Base-by-base conservation (phyloP, 192 early-diverging fungal species). In the Coemansia sp. region DNA sequence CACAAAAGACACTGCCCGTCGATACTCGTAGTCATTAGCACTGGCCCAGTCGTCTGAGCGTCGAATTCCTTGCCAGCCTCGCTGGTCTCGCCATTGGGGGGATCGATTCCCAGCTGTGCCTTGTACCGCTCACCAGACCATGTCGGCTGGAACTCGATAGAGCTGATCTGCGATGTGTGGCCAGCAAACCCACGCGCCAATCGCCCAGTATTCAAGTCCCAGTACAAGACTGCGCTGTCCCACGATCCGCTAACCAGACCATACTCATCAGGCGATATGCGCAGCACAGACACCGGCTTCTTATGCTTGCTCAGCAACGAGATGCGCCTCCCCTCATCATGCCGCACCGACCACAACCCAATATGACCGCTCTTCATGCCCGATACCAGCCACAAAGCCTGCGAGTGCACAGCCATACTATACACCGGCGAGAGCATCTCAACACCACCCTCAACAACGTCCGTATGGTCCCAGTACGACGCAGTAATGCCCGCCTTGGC, bases 321-420 rank as follows among this genome's bases (percentile, higher is more conserved):
- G 46, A 95, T 90, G 42, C 93, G 91, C 31, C 86, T 86, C 5
- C 97, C 98, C 83, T 99, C 98, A 65, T 99, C 95, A 68, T 98
- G 94, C 39, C 97, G 85, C 3, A 96, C 89, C 1, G 90, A 89
- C 85, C 88, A 94, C 31, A 99, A 73, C 62, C 93, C 94, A 29
- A 99, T 92, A 7, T 85, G 77, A 3, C 97, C 95, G 66, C 87
- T 93, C 84, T 91, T 66, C 74, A 77, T 79, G 1, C 95, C 96
- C 9, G 89, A 89, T 2, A 97, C 73, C 38, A 89, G 79, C 89
- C 92, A 99, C 36, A 94, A 46, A 0, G 90, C 97, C 72, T 98
- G 89, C 6, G 97, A 95, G 11, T 99, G 96, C 41, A 98, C 92
- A 53, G 89, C 94, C 64, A 98, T 57, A 68, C 94, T 94, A 77